Evolutionary conservation across 2,329 filamentous ascomycete genomes (phyloP).

Genomic region (Fusarium sublunatum): DNA sequence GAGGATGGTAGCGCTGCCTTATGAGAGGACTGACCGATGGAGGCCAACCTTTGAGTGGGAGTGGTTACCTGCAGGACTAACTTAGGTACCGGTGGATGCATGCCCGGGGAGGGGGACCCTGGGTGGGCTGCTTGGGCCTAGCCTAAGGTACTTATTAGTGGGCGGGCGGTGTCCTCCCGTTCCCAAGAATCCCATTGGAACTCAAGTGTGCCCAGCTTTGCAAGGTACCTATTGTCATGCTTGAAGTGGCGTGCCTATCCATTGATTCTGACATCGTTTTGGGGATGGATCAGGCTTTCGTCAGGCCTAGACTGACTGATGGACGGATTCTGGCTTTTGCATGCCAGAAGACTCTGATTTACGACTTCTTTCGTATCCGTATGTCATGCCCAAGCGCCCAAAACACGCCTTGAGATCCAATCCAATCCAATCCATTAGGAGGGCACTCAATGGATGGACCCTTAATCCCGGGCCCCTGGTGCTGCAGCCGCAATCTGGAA

Average conservation of each 20-base stretch:
- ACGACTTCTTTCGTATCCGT: slow-evolving; percentile 8
- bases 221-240: slow-evolving; percentile 17
- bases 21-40: slow-evolving; percentile 29
- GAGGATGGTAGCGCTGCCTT: slow-evolving; percentile 35
- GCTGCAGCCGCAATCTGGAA: slow-evolving; percentile 33
- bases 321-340: not conserved
- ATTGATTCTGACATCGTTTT: slow-evolving; percentile 35
- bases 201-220: slow-evolving; percentile 8
- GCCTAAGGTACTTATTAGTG: slow-evolving; percentile 3
- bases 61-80: slow-evolving; percentile 17
- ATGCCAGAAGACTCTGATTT: slow-evolving; percentile 20
- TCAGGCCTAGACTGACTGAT: slow-evolving; percentile 34
- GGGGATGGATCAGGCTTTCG: slow-evolving; percentile 41
- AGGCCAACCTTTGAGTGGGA: not conserved
- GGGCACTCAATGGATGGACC: slow-evolving; percentile 17
- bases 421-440: slow-evolving; percentile 9
- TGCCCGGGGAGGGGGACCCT: slow-evolving; percentile 36
- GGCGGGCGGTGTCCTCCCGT: slow-evolving; percentile 39
- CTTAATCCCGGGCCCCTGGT: slow-evolving; percentile 27
- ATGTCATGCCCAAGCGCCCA: slow-evolving; percentile 34
- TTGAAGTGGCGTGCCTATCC: slow-evolving; percentile 24
- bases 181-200: slow-evolving; percentile 6
- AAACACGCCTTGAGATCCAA: slow-evolving; percentile 30
- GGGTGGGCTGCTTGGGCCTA: no score
- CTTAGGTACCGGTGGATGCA: slow-evolving; percentile 24